phyloP scores from a whole-genome alignment of 1,284 basidiomycete genomes.

The Ganoderma boninense region DNA sequence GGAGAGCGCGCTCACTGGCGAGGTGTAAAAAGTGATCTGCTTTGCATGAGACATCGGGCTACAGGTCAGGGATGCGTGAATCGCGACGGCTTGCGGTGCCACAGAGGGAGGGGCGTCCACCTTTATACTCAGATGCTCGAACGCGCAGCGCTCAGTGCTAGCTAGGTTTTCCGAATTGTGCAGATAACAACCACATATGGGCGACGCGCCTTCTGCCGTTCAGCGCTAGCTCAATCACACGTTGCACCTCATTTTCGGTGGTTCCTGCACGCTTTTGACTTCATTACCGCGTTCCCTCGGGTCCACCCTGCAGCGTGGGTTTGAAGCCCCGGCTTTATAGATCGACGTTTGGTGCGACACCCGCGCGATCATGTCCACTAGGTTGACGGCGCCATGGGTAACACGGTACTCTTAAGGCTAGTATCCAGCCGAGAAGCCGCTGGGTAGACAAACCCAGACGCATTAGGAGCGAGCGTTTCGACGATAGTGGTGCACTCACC shows the following conservation, averaged over 20 bases:
- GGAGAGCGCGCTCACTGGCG: slow-evolving; percentile 15
- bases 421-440: slow-evolving; percentile 20
- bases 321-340: slow-evolving; percentile 10
- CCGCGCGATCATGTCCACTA: neutral
- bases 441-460: slow-evolving; percentile 26
- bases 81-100: slow-evolving; percentile 1
- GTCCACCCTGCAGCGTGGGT: slow-evolving; percentile 18
- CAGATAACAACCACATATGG: slow-evolving; percentile 14
- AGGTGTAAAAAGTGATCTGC: slow-evolving; percentile 31
- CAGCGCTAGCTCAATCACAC: slow-evolving; percentile 20
- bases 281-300: slow-evolving; percentile 25
- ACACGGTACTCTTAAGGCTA: slow-evolving; percentile 24
- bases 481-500: slow-evolving; percentile 22
- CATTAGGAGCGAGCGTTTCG: slow-evolving; percentile 22
- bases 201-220: slow-evolving; percentile 18
- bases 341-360: slow-evolving; percentile 22
- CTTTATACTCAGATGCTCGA: slow-evolving; percentile 22
- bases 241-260: slow-evolving; percentile 19
- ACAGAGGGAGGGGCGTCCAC: neutral
- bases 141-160: slow-evolving; percentile 20
- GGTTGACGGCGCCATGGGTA: slow-evolving; percentile 20
- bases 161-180: slow-evolving; percentile 4
- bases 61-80: slow-evolving; percentile 2
- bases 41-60: slow-evolving; percentile 19
- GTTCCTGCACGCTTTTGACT: slow-evolving; percentile 17